Conservation (phyloP, 2,329 filamentous ascomycete species). For the Orbilia quercus region DNA sequence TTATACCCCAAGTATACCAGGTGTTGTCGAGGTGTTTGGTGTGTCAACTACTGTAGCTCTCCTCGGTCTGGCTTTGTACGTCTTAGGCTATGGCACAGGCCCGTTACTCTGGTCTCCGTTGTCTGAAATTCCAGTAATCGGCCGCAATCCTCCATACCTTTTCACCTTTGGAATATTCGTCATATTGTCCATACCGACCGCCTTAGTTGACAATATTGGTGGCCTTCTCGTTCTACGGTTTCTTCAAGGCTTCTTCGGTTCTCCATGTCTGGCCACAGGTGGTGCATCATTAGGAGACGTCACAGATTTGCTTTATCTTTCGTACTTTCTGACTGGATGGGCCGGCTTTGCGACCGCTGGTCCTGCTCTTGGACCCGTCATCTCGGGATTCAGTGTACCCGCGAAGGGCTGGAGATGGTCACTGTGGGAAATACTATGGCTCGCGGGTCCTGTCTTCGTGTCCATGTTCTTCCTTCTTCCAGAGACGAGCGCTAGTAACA, state of each 20-base stretch:
- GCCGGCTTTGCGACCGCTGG: slow-evolving; percentile 68
- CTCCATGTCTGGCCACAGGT: slow-evolving; percentile 73
- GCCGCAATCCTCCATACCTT: slow-evolving; percentile 76
- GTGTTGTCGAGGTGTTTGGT: slow-evolving; percentile 68
- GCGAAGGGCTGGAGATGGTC: slow-evolving; percentile 74
- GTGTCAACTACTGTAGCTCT: slow-evolving; percentile 68
- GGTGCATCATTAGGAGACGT: slow-evolving; percentile 69
- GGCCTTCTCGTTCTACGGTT: slow-evolving; percentile 74
- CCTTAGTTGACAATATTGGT: slow-evolving; percentile 72
- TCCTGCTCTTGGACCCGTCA: slow-evolving; percentile 71
- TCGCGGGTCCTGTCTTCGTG: slow-evolving; percentile 70
- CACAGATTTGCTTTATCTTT: slow-evolving; percentile 69
- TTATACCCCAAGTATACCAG: slow-evolving; percentile 66
- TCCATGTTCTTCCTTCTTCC: slow-evolving; percentile 73
- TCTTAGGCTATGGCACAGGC: slow-evolving; percentile 73
- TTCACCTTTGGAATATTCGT: slow-evolving; percentile 76
- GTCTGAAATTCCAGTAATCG: slow-evolving; percentile 74
- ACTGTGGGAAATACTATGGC: slow-evolving; percentile 73
- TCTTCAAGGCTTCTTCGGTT: slow-evolving; percentile 74
- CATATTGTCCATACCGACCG: slow-evolving; percentile 73
- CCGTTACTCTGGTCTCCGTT: slow-evolving; percentile 75
- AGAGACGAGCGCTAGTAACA: slow-evolving; percentile 71
- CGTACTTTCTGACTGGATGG: slow-evolving; percentile 72
- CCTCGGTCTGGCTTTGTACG: slow-evolving; percentile 72
- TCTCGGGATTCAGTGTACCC: slow-evolving; percentile 72